Base-by-base conservation (phyloP, 805 yeast species). In the Candida broadrunensis region DNA sequence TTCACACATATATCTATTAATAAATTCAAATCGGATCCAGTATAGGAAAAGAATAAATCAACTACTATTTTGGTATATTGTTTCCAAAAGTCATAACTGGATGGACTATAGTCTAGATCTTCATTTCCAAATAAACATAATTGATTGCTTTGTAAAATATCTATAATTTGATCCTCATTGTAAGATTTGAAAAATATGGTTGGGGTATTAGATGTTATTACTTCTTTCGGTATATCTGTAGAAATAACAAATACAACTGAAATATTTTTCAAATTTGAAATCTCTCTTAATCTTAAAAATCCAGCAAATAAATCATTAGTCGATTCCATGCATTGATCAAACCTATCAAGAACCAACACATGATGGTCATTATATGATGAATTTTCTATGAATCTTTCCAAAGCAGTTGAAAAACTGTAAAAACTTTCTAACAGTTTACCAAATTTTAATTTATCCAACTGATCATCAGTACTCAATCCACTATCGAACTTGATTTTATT, bases 311-410 rank as follows among this genome's bases (percentile, higher is more conserved):
- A 44, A 14, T 65, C 73, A n/a, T 62, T 58, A 0, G 69, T 61
- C 13, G 62, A 48, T 16, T 74, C 81, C 42, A 65, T 66, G 23
- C 73, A 66, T 31, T 66, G 69, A 50, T 77, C 82, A 14, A 77
- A 56, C 4, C 69, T 53, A 47, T 77, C 81, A 11, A 77, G 54
- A 1, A 77, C 73, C 33, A 77, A 50, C 7, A 76, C 65, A 34
- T 73, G 70, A 3, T 58, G 66, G 14, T 61, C 59, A 2, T 47
- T 30, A 40, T 65, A 70, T 1, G 46, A 49, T 1, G 66, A 51
- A 4, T 55, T 60, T 13, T 45, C 49, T 18, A 65, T 49, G 45
- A 74, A 60, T 43, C 57, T 70, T 47, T 71, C 73, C 35, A 76
- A 44, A 13, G 70, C 60, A 36, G 61, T 63, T 5, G 67, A 52